Base-by-base conservation (phyloP, 371 early-diverging fungal species). In the Mortierella sp. region DNA sequence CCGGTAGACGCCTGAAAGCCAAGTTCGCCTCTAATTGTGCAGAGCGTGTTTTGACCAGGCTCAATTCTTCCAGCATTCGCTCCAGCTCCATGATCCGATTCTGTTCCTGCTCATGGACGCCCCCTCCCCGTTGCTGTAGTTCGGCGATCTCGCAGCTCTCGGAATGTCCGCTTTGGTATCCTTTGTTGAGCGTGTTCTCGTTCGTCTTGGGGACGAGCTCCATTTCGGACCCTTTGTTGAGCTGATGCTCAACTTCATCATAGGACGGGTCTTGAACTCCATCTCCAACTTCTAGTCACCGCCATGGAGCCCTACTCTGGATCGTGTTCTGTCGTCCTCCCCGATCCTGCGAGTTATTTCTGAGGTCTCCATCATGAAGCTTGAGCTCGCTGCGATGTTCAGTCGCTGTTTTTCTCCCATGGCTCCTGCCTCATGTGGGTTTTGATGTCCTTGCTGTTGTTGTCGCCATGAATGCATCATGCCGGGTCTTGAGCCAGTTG, bases 71-170 rank as follows among this genome's bases (percentile, higher is more conserved):
- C 2, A 58, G 61, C 3, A 62, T 47, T 54, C 58, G 69, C 39
- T 76, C 78, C 42, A 76, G 26, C 27, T 76, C 78, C 71, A 76
- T 76, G 13, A 42, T 58, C 13, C 71, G 61, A 41, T 66, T 57
- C 62, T 70, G 43, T 31, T 76, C 71, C 2, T 59, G 70, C 39
- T 76, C 71, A 27, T 76, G 70, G 30, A 76, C 28, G 23, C 50
- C 56, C 0, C 66, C 62, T n/a, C 67, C 67, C 16, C 69, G 43
- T 21, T 70, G 71, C 16, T 58, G 60, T 41, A 76, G 66, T 38
- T 70, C n/a, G n/a, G n/a, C n/a, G 67, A 13, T 70, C 70, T 12
- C 63, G 58, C 14, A 76, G 56, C 49, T 76, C 78, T 16, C 71
- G 62, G 71, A 76, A 76, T n/a, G n/a, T 49, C 66, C 61, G 49